Evolutionary conservation across 108 stramenopile genomes (phyloP), one percentile per base, ranked within the genome.

Genomic region (Cylindrotheca fusiformis): DNA sequence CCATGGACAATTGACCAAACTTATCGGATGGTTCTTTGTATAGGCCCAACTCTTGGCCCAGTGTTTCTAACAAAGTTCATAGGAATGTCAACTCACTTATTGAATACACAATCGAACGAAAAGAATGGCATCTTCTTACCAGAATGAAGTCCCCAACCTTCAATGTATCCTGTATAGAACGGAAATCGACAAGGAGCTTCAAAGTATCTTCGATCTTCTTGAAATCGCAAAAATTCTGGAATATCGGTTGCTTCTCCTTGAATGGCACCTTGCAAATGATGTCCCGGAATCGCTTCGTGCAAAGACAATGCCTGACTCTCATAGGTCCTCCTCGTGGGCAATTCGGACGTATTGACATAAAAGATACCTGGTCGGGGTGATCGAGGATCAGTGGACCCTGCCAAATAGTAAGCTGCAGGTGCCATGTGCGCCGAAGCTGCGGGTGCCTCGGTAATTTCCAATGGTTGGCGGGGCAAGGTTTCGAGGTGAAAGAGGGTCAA

Each of bases 141-240:
- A 59, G 71, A 64, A 56, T 82, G 77, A 24, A 83, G 52, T 23
- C 78, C 82, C 76, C 82, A 80, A 14, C 78, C 82, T 57, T 84
- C 83, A 36, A 84, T 75, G 48, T 84, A 80, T 48, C 79, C 83
- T 14, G 82, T 83, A 48, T 83, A 83, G 66, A 83, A 83, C 21
- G 82, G 82, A 57, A 83, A 83, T 4, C 82, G 64, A 45, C 68
- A 68, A 19, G 82, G 82, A 2, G 82, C 78, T 52, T 79, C 78
- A 58, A 83, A 83, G 45, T 83, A 79, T 21, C 78, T 12, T 10
- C 82, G 47, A 62, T 83, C 82, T 68, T 83, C 82, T 2, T 31
- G 44, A 63, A 68, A 65, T 14, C 72, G 65, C 32, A 71, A 63
- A 54, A 79, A 83, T 8, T 65, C 78, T 12, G 78, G 75, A 0